Conservation (phyloP, 805 yeast genomes). For the Cyberlindnera americana region DNA sequence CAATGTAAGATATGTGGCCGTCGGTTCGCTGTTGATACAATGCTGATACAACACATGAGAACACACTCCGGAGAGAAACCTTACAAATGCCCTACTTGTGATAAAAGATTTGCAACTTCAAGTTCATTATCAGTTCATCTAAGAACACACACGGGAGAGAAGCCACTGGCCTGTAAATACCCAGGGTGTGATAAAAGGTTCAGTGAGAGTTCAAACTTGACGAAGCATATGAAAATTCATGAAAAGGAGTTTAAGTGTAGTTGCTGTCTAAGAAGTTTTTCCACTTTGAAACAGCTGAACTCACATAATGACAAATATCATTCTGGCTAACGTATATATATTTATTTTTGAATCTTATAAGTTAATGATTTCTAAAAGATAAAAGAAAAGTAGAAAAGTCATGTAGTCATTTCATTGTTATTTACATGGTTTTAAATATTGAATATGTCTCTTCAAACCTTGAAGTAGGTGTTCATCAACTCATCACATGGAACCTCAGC, state of each 20-base stretch:
- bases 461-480: constrained; percentile 68
- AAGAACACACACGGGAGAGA: constrained; percentile 87
- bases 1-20: constrained; percentile 67
- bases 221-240: constrained; percentile 85
- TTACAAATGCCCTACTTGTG: constrained; percentile 67
- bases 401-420: constrained; percentile 1
- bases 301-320: constrained; percentile 35
- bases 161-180: constrained; percentile 75
- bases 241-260: constrained; percentile 48
- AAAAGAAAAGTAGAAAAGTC: no score
- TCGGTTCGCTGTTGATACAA: constrained; percentile 70
- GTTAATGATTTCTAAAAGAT: no score
- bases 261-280: constrained; percentile 50
- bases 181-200: constrained; percentile 82
- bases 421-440: constrained; percentile 5
- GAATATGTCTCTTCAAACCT: neutral
- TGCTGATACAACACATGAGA: constrained; percentile 76
- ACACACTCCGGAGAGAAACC: constrained; percentile 92
- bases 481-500: constrained; percentile 81
- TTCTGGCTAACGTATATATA: neutral
- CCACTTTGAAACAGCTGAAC: constrained; percentile 37
- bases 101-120: constrained; percentile 75
- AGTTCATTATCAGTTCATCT: constrained; percentile 80
- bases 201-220: constrained; percentile 83
- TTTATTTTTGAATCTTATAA: no score